These are phyloP conservation scores for Dryas drummondii DNA, from an alignment of 306 rosid genomes.

Conservation along the genomic window DNA sequence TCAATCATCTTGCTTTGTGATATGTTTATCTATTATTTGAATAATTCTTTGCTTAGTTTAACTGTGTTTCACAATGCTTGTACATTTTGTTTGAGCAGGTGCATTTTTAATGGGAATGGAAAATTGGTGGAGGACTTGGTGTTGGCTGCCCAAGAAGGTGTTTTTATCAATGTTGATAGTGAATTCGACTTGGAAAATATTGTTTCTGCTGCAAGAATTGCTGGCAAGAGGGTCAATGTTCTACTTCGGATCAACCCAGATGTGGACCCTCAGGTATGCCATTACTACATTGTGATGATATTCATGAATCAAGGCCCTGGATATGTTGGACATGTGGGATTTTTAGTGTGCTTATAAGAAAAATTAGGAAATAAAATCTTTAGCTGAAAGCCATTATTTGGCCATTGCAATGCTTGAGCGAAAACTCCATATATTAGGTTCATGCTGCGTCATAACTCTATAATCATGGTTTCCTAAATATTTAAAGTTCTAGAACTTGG, in stretches of 20 bases:
- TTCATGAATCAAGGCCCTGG: background rate
- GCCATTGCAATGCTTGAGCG: conserved; percentile 6
- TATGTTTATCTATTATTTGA: background rate
- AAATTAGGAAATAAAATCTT: background rate
- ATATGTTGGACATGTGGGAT: background rate
- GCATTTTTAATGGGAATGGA: conserved; percentile 91
- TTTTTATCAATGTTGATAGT: conserved; percentile 84
- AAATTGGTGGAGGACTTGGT: conserved; percentile 88
- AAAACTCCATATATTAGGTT: background rate
- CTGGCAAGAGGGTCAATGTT: conserved; percentile 74
- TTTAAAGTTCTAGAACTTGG: background rate
- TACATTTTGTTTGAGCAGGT: conserved; percentile 44
- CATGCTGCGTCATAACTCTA: background rate
- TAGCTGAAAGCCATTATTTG: conserved; percentile 7
- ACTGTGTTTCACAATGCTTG: background rate
- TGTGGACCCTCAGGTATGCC: conserved; percentile 84
- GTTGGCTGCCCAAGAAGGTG: conserved; percentile 78
- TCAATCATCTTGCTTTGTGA: background rate
- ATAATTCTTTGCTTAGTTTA: background rate
- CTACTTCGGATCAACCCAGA: conserved; percentile 90
- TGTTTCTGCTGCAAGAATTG: conserved; percentile 68
- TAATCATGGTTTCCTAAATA: background rate
- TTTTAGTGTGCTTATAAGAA: background rate
- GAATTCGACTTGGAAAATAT: conserved; percentile 94
- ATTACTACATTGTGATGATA: background rate